Conservation (phyloP, 495 filamentous ascomycete species). For the Aspergillus sparsus region DNA sequence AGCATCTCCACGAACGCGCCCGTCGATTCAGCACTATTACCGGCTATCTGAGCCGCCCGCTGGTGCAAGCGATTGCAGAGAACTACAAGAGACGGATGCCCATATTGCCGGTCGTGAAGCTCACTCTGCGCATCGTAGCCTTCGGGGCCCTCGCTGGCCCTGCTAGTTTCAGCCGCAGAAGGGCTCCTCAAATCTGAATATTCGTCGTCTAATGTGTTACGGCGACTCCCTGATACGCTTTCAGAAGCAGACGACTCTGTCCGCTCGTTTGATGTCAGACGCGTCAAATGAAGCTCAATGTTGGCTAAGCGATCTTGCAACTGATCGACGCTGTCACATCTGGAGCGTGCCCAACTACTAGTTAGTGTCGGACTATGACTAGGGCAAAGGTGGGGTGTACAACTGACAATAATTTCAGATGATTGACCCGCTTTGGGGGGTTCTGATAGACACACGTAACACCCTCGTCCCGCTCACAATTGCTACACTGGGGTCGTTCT, state of each 20-base stretch:
- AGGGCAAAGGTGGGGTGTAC: not conserved
- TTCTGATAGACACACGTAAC: conserved; percentile 10
- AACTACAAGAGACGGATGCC: not conserved
- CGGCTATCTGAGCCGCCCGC: not conserved
- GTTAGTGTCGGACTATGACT: not conserved
- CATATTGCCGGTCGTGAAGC: not conserved
- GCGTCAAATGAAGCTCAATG: conserved; percentile 6
- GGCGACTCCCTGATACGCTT: not conserved
- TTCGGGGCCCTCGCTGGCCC: not conserved
- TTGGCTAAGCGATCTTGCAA: conserved; percentile 13
- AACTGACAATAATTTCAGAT: conserved; percentile 12
- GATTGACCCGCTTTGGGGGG: conserved; percentile 13
- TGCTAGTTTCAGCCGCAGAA: not conserved
- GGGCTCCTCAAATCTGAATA: not conserved
- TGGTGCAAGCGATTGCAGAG: conserved; percentile 5
- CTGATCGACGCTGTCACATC: conserved; percentile 15
- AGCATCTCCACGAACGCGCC: conserved; percentile 1
- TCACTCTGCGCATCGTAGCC: not conserved
- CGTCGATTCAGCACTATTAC: not conserved
- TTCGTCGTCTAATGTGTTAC: not conserved
- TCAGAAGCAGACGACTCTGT: not conserved
- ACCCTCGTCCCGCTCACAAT: conserved; percentile 13
- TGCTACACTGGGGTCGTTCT: conserved; percentile 12
- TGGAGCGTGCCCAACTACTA: not conserved
- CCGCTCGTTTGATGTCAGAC: not conserved